Percentiles rank a stretch among this genome's conserved stretches.
Conservation (phyloP, 75 land plant genomes). For the Selaginella tamariscina region DNA sequence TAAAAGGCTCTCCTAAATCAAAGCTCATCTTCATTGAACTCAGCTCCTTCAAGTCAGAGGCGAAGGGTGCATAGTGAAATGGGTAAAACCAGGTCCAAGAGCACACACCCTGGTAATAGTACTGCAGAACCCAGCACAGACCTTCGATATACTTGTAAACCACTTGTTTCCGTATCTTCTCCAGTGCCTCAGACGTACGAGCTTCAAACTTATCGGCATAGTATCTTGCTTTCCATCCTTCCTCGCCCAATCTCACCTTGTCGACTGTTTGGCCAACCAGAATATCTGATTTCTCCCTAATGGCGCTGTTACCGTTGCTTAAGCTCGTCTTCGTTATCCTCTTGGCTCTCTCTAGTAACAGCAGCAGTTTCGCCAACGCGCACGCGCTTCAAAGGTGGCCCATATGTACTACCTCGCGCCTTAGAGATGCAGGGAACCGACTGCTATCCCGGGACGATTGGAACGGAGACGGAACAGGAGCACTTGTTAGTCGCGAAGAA, state of each 20-base stretch:
- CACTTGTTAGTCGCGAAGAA: conserved; percentile 70
- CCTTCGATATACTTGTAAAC: conserved; percentile 79
- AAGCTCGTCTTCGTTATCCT: conserved; percentile 49
- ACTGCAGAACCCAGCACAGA: conserved; percentile 80
- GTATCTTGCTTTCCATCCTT: conserved; percentile 87
- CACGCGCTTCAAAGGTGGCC: conserved; percentile 13
- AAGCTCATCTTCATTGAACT: conserved; percentile 68
- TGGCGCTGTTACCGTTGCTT: conserved; percentile 38
- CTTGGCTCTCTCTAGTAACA: conserved; percentile 40
- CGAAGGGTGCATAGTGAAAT: conserved; percentile 95
- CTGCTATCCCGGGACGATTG: conserved; percentile 20
- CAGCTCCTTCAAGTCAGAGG: conserved; percentile 74
- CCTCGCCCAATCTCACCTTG: conserved; percentile 78
- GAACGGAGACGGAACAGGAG: conserved; percentile 53
- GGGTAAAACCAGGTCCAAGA: conserved; percentile 95
- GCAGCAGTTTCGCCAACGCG: conserved; percentile 24
- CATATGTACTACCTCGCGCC: background rate
- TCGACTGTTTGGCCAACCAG: too few species aligned
- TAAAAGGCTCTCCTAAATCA: conserved; percentile 74
- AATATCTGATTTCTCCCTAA: conserved; percentile 16
- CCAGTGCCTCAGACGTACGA: conserved; percentile 33
- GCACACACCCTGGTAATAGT: conserved; percentile 83
- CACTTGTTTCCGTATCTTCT: conserved; percentile 50
- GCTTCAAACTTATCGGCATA: conserved; percentile 67
- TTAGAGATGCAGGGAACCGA: conserved; percentile 14